phyloP scores from a whole-genome alignment of 31 red algal species.

The Porphyra umbilicalis region DNA sequence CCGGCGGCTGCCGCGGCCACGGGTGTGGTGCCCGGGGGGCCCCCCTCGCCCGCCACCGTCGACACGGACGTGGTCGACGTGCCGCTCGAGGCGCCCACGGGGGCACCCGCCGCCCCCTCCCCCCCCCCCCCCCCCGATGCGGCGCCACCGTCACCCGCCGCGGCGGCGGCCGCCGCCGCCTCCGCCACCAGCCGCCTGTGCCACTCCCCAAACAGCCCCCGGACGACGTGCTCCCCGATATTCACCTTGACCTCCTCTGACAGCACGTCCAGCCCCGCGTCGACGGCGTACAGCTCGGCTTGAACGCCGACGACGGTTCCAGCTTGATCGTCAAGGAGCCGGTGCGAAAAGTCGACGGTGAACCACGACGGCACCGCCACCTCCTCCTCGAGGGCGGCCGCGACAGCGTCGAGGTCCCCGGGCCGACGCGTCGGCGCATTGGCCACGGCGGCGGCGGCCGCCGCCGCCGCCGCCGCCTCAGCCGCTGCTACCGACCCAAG shows the following conservation, averaged over 20 bases:
- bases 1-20: background rate
- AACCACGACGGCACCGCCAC: conserved; percentile 94
- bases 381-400: conserved; percentile 46
- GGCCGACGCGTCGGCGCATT: conserved; percentile 14
- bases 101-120: background rate
- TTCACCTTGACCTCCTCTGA: conserved; percentile 95
- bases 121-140: background rate
- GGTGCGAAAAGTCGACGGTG: conserved; percentile 66
- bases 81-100: background rate
- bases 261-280: conserved; percentile 60
- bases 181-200: conserved; percentile 26
- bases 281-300: conserved; percentile 87
- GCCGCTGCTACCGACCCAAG: background rate
- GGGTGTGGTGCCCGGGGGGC: background rate
- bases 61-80: background rate
- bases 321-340: conserved; percentile 69
- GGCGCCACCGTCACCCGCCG: background rate
- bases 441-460: background rate
- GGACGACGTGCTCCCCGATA: conserved; percentile 89
- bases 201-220: conserved; percentile 82
- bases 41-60: background rate
- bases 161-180: background rate
- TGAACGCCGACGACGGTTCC: conserved; percentile 37
- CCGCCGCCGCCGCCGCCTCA: background rate
- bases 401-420: conserved; percentile 61